Evolutionary conservation across 1,284 basidiomycete genomes (phyloP).

Genomic region (Phylloporus sp.): DNA sequence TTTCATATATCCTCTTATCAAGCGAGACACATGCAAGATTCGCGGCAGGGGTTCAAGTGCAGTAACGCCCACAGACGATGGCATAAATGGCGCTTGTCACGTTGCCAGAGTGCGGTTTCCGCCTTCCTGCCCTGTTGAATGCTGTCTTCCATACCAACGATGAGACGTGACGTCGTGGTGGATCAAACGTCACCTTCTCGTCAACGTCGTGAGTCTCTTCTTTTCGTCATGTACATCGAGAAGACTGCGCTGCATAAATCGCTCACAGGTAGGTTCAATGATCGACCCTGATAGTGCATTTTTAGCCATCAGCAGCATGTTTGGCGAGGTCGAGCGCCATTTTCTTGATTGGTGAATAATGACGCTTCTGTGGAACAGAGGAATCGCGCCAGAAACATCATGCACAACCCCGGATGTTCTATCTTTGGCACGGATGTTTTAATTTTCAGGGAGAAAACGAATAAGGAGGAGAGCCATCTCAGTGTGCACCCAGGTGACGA

Average conservation of each 20-base stretch:
- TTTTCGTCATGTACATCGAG: background rate
- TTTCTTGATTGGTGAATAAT: background rate
- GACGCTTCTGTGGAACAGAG: background rate
- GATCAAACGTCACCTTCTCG: background rate
- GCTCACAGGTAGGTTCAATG: background rate
- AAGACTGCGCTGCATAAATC: background rate
- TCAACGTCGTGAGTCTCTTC: background rate
- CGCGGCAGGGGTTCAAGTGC: background rate
- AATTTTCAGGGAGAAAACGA: too few relatives aligned
- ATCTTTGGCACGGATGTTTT: too few relatives aligned
- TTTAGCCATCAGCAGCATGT: background rate
- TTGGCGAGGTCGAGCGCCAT: background rate
- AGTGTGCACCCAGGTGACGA: background rate
- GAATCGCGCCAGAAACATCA: background rate
- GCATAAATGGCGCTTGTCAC: slow-evolving; percentile 8
- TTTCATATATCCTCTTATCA: background rate
- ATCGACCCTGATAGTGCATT: background rate
- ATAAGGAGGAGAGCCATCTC: background rate
- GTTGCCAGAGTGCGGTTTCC: slow-evolving; percentile 6
- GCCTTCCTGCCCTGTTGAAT: slow-evolving; percentile 1
- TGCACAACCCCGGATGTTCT: too few relatives aligned
- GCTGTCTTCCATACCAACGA: background rate
- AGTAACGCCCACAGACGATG: background rate
- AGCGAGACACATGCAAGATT: background rate
- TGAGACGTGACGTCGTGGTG: background rate